Conservation (phyloP, 2,329 filamentous ascomycete species). For the Tympanopsis confertula region DNA sequence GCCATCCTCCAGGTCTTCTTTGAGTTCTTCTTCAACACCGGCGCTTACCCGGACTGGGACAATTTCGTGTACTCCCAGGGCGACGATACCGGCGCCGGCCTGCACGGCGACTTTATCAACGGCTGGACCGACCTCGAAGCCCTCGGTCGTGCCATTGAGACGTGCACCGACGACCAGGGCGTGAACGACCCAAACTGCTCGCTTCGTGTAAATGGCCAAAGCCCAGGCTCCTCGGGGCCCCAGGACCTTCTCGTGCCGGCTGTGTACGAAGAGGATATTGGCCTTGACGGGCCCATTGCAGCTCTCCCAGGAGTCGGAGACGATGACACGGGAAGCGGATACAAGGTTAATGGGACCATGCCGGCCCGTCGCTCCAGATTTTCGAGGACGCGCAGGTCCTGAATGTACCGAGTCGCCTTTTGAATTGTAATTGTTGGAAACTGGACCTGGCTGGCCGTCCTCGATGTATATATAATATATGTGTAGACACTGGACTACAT, state of each 20-base stretch:
- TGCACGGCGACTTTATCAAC: slow-evolving; percentile 7
- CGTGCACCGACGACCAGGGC: slow-evolving; percentile 4
- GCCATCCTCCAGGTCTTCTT: slow-evolving; percentile 6
- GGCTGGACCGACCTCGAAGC: slow-evolving; percentile 5
- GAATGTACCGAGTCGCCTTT: too few relatives aligned
- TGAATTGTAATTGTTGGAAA: too few relatives aligned
- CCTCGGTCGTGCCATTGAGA: slow-evolving; percentile 3
- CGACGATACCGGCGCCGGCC: slow-evolving; percentile 7
- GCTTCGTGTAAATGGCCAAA: not conserved
- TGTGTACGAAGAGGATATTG: not conserved
- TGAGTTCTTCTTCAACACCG: slow-evolving; percentile 6
- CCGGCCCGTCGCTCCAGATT: too few relatives aligned
- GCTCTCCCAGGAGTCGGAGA: too few relatives aligned
- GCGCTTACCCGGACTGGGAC: slow-evolving; percentile 3
- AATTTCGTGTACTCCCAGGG: slow-evolving; percentile 5
- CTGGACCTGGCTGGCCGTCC: too few relatives aligned
- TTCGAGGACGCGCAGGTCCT: too few relatives aligned
- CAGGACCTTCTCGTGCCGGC: not conserved
- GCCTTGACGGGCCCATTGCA: not conserved
- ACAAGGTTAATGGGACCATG: too few relatives aligned
- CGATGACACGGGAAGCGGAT: too few relatives aligned
- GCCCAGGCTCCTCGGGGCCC: too few relatives aligned
- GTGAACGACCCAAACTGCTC: slow-evolving; percentile 1
- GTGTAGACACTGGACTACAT: too few relatives aligned
- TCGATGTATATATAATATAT: too few relatives aligned